Evolutionary conservation across 257 asterid genomes (phyloP).

Genomic region (Voacanga thouarsii): DNA sequence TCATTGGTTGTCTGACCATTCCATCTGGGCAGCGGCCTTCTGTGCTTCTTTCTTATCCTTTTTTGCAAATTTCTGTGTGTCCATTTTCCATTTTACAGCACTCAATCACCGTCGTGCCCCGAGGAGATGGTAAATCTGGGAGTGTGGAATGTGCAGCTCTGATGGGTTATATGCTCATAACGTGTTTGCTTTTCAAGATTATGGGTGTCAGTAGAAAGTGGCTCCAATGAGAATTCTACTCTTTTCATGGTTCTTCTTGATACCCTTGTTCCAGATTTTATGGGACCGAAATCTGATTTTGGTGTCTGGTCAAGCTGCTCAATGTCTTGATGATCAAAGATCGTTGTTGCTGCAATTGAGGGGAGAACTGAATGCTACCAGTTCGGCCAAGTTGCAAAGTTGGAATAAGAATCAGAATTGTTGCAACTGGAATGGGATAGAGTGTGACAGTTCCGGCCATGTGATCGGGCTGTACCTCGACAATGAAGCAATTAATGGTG

Average conservation of each 20-base stretch:
- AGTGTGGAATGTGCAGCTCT: not conserved
- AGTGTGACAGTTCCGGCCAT: constrained; percentile 49
- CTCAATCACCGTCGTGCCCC: no score
- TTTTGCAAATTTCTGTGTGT: no score
- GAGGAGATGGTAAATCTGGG: not conserved
- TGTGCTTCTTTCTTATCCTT: no score
- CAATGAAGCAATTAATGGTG: constrained; percentile 28
- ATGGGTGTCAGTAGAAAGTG: constrained; percentile 30
- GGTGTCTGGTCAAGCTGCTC: constrained; percentile 1
- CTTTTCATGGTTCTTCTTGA: constrained; percentile 39
- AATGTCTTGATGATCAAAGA: constrained; percentile 24
- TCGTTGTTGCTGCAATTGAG: constrained; percentile 19
- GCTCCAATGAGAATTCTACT: constrained; percentile 44
- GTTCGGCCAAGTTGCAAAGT: constrained; percentile 16
- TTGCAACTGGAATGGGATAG: constrained; percentile 58
- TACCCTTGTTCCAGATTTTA: constrained; percentile 25
- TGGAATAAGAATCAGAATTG: constrained; percentile 47
- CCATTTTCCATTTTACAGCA: no score
- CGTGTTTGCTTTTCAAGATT: not conserved
- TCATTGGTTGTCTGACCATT: no score
- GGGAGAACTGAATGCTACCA: not conserved
- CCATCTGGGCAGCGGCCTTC: no score
- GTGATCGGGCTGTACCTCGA: constrained; percentile 43
- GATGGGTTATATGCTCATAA: constrained; percentile 8
- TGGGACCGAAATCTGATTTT: not conserved